Evolutionary conservation across 768 basidiomycete species (phyloP), one percentile per base, ranked within the genome.

Genomic region (Pholiota conissans): DNA sequence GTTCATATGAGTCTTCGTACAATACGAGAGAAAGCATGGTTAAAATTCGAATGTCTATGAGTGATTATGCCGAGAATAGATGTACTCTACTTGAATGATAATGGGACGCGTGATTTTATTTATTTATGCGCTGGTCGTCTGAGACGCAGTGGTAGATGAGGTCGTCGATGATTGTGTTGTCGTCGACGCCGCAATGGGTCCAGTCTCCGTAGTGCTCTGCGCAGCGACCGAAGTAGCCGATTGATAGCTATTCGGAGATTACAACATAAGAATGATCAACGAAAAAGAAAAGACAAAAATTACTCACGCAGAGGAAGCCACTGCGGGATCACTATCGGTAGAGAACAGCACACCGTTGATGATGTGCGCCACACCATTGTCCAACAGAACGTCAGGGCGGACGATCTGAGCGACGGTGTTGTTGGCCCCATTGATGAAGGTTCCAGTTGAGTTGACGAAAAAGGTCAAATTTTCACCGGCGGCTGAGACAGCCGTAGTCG

Each of bases 291-390:
- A 26, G 4, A 48, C 3, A 11, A 51, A 32, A 14, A 20, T 20
- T 40, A 76, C 83, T 66, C 66, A 87, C 84, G 84, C 85, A 55
- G 80, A 76, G 46, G 69, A 74, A 5, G 85, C 87, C 0, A 76
- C 79, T 4, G 62, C 61, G 8, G 74, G 45, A 64, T 87, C 70
- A 2, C 57, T 62, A 6, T 76, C 67, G 3, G 75, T 72, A 67
- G 84, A 78, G 14, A 82, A 39, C 29, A 89, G 74, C 9, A 86
- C 82, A 16, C 71, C 62, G 61, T 86, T 75, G 57, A 88, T 78
- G 39, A 86, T 67, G 67, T 91, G 88, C 8, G 88, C 68, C 39
- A 91, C 90, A 46, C 89, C 90, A 60, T 91, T 91, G 16, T 76
- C 66, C 24, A 82, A 68, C 61, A 91, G 72, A 5, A 88, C 76